Evolutionary conservation across 495 filamentous ascomycete genomes (phyloP), one percentile per base, ranked within the genome.

Genomic region (Tirmania nivea): DNA sequence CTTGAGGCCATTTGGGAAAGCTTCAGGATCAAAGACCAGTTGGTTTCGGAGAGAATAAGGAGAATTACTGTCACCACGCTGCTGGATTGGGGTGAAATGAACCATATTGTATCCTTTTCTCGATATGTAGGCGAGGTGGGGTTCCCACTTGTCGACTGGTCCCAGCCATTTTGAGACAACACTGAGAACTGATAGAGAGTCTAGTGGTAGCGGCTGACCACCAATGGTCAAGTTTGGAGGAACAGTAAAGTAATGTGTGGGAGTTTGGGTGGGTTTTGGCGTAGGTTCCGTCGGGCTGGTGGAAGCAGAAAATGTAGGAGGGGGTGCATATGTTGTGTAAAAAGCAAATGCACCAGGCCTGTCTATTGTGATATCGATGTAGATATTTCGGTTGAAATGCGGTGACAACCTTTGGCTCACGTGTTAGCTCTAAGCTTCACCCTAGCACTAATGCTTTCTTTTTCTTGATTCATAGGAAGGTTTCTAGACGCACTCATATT

Each of bases 111-210:
- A 99, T 8, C 86, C 86, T 36, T 90, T 75, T 50, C 82, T 77
- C 55, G 81, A 78, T 58, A 96, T 90, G 42, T 90, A 90, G 56
- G 75, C 71, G 52, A 96, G 73, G 63, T 96, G 87, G 14, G 76
- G 78, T 54, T 95, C 79, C 88, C 88, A 99, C 35, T 64, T 55
- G 56, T 87, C 81, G 1, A 71, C 70, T 1, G 90, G 88, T 37
- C 92, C 92, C 83, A 99, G 89, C 71, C 94, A 94, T 68, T 96
- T 99, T 53, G 87, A 94, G 54, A 96, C 81, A 36, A 89, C 72
- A n/a, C 92, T 95, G 67, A 89, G 92, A 48, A 94, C 77, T 0
- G 86, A 90, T 8, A 99, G 71, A 0, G 92, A 83, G 59, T 84
- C 79, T 53, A 95, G 72, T 8, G 90, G 86, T 60, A 95, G 65